These are phyloP conservation scores for Gossypium mustelinum DNA, from an alignment of 345 rosid genomes.

Conservation along the genomic window DNA sequence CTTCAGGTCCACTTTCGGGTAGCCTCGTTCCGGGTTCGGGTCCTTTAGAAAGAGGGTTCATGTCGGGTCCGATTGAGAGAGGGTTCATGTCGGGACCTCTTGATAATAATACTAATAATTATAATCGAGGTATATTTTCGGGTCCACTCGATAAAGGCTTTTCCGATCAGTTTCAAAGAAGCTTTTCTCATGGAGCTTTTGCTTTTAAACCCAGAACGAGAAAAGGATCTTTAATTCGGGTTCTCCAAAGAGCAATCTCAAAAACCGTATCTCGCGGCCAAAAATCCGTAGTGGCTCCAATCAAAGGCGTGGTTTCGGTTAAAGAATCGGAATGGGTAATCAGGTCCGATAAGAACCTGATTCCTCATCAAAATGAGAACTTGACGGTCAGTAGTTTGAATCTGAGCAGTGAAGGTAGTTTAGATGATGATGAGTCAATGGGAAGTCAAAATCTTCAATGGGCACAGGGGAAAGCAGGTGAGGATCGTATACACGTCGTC, in stretches of 20 bases:
- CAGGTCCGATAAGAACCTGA: constrained; percentile 42
- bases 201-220: constrained; percentile 48
- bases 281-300: constrained; percentile 76
- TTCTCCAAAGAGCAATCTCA: constrained; percentile 66
- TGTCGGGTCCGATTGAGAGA: constrained; percentile 85
- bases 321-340: constrained; percentile 74
- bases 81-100: constrained; percentile 91
- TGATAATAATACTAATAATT: constrained; percentile 27
- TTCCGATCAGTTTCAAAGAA: constrained; percentile 62
- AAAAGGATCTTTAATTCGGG: constrained; percentile 61
- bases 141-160: constrained; percentile 51
- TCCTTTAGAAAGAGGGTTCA: constrained; percentile 67
- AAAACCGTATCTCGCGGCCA: constrained; percentile 67
- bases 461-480: constrained; percentile 99
- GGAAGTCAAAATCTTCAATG: constrained; percentile 85
- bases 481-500: constrained; percentile 95
- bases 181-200: constrained; percentile 73
- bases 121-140: constrained; percentile 44
- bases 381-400: constrained; percentile 57
- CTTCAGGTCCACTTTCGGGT: constrained; percentile 38
- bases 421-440: constrained; percentile 66
- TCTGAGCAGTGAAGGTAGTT: constrained; percentile 70
- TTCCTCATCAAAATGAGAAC: constrained; percentile 46
- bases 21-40: constrained; percentile 61
- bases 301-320: constrained; percentile 40